Evolutionary conservation across 352 stramenopile species (phyloP).

Genomic region (Globisporangium cystogenes): DNA sequence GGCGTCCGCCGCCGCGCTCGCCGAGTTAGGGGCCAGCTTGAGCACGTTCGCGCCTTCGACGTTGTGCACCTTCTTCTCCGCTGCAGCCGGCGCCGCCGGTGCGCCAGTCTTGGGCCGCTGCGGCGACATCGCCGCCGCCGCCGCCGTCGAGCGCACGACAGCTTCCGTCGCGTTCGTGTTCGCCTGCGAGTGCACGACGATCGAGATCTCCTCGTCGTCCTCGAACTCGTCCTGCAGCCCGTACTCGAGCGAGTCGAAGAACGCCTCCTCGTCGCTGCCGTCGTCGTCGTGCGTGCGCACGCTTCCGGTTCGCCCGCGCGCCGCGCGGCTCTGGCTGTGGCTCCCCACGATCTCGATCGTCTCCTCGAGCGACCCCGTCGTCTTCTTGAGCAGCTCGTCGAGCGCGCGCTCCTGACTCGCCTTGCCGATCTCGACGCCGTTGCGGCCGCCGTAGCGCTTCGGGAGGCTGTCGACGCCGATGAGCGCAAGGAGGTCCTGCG

Average conservation of each 20-base stretch:
- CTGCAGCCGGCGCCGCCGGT: conserved; percentile 2
- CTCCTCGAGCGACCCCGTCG: conserved; percentile 59
- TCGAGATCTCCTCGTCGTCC: conserved; percentile 55
- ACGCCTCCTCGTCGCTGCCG: conserved; percentile 72
- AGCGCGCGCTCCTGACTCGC: conserved; percentile 68
- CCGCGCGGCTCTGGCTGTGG: conserved; percentile 13
- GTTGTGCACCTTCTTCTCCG: conserved; percentile 17
- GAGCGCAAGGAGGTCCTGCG: conserved; percentile 44
- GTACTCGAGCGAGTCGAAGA: conserved; percentile 78
- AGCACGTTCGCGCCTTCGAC: conserved; percentile 16
- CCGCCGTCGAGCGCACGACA: conserved; percentile 12
- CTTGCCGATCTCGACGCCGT: conserved; percentile 72
- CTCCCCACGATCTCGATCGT: conserved; percentile 66
- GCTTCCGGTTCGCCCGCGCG: conserved; percentile 19
- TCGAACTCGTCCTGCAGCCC: conserved; percentile 62
- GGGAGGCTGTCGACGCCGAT: conserved; percentile 69
- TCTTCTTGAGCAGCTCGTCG: conserved; percentile 60
- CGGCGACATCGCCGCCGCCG: neutral
- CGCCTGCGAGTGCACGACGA: conserved; percentile 64
- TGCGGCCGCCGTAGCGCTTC: conserved; percentile 64
- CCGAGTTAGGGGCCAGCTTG: conserved; percentile 8
- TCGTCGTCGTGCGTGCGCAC: conserved; percentile 34
- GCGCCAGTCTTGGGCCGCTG: conserved; percentile 4
- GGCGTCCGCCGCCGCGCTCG: conserved; percentile 7
- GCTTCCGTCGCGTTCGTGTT: conserved; percentile 34